Percentiles rank a stretch among this genome's conserved stretches.
Evolutionary conservation across 345 rosid species (phyloP).

Genomic region (Aquilaria yunnanensis): DNA sequence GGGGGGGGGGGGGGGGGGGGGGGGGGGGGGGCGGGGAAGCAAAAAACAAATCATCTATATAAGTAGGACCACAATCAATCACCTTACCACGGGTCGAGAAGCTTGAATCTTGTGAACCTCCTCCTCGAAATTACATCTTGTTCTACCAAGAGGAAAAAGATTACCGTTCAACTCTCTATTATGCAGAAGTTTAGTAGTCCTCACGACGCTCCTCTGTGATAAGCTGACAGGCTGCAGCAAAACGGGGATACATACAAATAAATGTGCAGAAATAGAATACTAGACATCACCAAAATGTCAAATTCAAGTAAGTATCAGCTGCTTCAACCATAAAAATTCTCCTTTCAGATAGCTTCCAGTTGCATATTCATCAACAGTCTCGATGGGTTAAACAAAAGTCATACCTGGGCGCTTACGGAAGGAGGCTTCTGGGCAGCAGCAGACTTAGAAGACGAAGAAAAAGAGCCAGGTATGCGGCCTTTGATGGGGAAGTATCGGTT

Average conservation of each 20-base stretch:
- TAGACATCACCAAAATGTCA: too few relatives aligned
- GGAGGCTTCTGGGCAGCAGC: conserved; percentile 18
- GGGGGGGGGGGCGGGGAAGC: too few relatives aligned
- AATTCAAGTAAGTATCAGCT: too few relatives aligned
- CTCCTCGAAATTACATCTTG: conserved; percentile 47
- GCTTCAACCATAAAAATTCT: too few relatives aligned
- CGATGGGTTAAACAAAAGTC: neutral
- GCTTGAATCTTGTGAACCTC: conserved; percentile 59
- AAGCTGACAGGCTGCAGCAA: conserved; percentile 17
- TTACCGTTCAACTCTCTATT: conserved; percentile 63
- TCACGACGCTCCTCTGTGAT: conserved; percentile 18
- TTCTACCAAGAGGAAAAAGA: conserved; percentile 23
- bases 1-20: too few relatives aligned
- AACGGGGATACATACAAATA: neutral
- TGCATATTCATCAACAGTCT: neutral
- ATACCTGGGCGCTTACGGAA: conserved; percentile 28
- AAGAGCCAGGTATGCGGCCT: conserved; percentile 69
- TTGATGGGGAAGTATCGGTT: conserved; percentile 77
- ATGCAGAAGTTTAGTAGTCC: conserved; percentile 43
- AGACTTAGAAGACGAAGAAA: conserved; percentile 28
- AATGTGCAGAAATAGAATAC: too few relatives aligned
- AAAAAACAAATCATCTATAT: neutral
- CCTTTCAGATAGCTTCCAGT: too few relatives aligned
- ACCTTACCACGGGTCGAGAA: conserved; percentile 58
- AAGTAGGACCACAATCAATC: neutral